These are phyloP conservation scores for Dioscorea zingiberensis DNA, from an alignment of 106 monocot genomes.

Conservation along the genomic window DNA sequence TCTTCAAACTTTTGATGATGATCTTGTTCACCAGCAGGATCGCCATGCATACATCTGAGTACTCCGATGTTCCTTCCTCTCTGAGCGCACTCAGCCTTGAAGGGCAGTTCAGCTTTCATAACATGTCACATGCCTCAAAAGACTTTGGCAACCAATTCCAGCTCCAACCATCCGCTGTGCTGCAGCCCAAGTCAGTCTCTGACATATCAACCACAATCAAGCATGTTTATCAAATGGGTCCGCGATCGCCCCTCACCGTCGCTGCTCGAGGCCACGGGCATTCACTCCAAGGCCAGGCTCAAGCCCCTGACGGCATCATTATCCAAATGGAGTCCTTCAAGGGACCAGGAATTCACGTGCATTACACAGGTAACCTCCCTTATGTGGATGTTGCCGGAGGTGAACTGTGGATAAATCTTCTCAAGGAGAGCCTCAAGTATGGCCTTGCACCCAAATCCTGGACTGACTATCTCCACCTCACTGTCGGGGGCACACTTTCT, in stretches of 20 bases:
- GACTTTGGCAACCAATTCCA: constrained; percentile 73
- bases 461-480: constrained; percentile 95
- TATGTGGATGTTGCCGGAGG: constrained; percentile 67
- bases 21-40: constrained; percentile 26
- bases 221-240: constrained; percentile 41
- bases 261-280: constrained; percentile 82
- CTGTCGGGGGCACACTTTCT: constrained; percentile 81
- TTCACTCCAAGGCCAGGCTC: constrained; percentile 81
- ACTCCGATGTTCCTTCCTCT: constrained; percentile 25
- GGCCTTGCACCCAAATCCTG: constrained; percentile 88
- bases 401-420: constrained; percentile 67
- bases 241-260: constrained; percentile 45
- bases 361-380: constrained; percentile 14
- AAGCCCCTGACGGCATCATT: constrained; percentile 62
- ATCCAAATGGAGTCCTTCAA: constrained; percentile 57
- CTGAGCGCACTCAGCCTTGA: constrained; percentile 25
- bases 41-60: constrained; percentile 42
- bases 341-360: constrained; percentile 9
- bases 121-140: constrained; percentile 26
- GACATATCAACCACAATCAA: constrained; percentile 42
- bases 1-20: constrained; percentile 35
- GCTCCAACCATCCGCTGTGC: constrained; percentile 36
- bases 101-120: constrained; percentile 45
- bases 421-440: constrained; percentile 50
- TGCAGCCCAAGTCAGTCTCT: constrained; percentile 46